A percentile compares a stretch with the other conserved stretches of the same genome.
Conservation (phyloP, 176 grass and related monocot species). For the Thinopyrum elongatum region DNA sequence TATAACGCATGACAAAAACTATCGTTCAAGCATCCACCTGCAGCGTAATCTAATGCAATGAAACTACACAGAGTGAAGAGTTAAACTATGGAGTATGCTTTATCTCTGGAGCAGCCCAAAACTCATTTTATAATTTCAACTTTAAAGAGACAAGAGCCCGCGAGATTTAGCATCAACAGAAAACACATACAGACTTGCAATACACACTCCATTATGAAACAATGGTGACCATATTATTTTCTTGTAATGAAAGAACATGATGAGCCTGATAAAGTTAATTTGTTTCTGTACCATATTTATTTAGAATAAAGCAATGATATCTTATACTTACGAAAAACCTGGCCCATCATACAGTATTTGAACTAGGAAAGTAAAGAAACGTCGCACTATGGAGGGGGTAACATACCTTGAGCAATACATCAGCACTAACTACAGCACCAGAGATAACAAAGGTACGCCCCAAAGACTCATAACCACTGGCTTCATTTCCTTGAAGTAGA, state of each 20-base stretch:
- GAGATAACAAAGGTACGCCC: constrained; percentile 85
- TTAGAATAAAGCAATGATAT: background rate
- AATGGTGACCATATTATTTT: background rate
- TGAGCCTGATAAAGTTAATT: constrained; percentile 2
- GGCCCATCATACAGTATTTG: background rate
- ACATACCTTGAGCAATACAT: constrained; percentile 89
- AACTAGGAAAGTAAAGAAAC: background rate
- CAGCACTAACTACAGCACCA: constrained; percentile 82
- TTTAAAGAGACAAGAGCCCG: background rate
- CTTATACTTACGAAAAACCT: background rate
- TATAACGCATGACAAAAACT: background rate
- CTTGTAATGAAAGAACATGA: constrained; percentile 5
- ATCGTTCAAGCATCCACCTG: background rate
- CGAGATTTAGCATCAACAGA: constrained; percentile 17
- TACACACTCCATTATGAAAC: background rate
- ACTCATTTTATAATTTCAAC: background rate
- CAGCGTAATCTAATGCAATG: background rate
- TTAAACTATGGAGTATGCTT: background rate
- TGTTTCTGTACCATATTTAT: background rate
- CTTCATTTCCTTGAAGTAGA: constrained; percentile 97
- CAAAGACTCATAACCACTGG: constrained; percentile 78
- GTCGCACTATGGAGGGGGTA: background rate
- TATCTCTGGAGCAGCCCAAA: background rate
- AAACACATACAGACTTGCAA: background rate
- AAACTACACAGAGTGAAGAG: constrained; percentile 2